Evolutionary conservation across 306 rosid genomes (phyloP).

Genomic region (Prunus mira): DNA sequence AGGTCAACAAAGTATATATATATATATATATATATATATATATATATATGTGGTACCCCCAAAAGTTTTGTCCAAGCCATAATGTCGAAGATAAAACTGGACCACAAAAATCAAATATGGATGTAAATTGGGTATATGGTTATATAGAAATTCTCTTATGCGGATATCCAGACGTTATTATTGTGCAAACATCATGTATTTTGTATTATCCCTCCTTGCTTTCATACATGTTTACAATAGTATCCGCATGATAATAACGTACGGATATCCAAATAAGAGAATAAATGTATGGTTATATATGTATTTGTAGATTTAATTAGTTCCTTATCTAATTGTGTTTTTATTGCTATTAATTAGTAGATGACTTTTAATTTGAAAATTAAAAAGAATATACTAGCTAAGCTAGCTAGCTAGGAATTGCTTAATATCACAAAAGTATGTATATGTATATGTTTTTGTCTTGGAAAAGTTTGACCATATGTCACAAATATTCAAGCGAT

Average conservation of each 20-base stretch:
- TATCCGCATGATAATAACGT: accelerated
- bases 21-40: not conserved
- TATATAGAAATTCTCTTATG: not conserved
- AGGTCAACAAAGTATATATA: not conserved
- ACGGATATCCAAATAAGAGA: too few relatives aligned
- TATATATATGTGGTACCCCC: constrained; percentile 11
- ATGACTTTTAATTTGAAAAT: not conserved
- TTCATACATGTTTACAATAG: too few relatives aligned
- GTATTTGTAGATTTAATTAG: too few relatives aligned
- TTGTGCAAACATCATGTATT: accelerated
- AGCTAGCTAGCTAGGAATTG: not conserved
- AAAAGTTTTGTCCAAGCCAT: constrained; percentile 9
- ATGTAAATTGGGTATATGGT: not conserved
- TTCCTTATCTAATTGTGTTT: not conserved
- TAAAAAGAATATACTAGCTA: not conserved
- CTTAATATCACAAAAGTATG: not conserved
- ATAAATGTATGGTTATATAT: not conserved
- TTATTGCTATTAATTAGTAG: not conserved
- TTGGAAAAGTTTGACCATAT: not conserved
- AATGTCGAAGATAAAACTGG: constrained; percentile 14
- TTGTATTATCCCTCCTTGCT: accelerated
- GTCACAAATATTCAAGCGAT: too few relatives aligned
- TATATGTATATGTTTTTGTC: not conserved
- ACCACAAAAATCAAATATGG: constrained; percentile 19
- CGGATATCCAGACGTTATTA: accelerated